These are phyloP conservation scores for Komagataella populi DNA, from an alignment of 805 yeast genomes.

Conservation along the genomic window DNA sequence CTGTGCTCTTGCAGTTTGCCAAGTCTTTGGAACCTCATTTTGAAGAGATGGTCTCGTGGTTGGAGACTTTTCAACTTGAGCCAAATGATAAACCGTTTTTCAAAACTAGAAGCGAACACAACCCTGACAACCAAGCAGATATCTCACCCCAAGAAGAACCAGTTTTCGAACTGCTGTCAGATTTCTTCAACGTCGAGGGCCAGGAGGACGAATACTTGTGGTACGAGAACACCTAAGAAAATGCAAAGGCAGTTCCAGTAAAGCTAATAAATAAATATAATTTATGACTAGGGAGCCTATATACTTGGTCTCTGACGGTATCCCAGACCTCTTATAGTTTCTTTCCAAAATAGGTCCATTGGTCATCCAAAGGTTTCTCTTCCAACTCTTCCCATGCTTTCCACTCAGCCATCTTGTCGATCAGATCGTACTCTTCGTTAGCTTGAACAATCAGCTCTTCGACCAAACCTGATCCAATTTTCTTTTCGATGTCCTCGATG, in stretches of 20 bases:
- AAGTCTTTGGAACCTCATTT: not conserved
- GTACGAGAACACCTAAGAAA: not conserved
- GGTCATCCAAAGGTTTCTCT: conserved; percentile 69
- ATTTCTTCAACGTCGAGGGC: not conserved
- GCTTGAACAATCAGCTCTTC: conserved; percentile 80
- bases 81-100: not conserved
- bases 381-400: conserved; percentile 71
- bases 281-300: not conserved
- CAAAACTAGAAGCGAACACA: not conserved
- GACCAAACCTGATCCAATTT: conserved; percentile 72
- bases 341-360: conserved; percentile 74
- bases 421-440: conserved; percentile 60
- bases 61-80: not conserved
- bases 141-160: not conserved
- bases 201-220: not conserved
- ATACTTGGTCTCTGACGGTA: not conserved
- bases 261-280: no score
- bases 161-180: not conserved
- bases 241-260: not conserved
- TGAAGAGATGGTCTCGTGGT: not conserved
- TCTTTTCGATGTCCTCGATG: conserved; percentile 50
- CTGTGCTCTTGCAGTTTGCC: not conserved
- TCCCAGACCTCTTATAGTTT: conserved; percentile 22
- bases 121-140: not conserved
- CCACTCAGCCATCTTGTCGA: conserved; percentile 53